These are phyloP conservation scores for Zymoseptoria ardabiliae DNA, from an alignment of 2,329 filamentous ascomycete species.

Conservation along the genomic window DNA sequence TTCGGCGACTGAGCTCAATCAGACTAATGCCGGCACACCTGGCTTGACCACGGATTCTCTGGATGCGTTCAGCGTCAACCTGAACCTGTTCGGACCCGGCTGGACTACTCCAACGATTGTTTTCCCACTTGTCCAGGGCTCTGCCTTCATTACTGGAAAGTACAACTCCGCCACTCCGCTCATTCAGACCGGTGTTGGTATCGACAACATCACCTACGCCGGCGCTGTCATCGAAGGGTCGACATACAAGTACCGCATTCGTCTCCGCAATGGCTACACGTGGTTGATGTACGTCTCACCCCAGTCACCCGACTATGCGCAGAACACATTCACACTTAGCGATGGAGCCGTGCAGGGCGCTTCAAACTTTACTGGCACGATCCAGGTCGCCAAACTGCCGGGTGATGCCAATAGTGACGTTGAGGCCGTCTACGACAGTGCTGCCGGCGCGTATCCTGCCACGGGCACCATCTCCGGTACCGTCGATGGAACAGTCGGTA, in stretches of 20 bases:
- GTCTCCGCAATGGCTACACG: constrained; percentile 58
- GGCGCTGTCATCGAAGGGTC: constrained; percentile 51
- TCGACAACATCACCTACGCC: constrained; percentile 53
- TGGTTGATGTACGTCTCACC: constrained; percentile 77
- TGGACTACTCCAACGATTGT: constrained; percentile 53
- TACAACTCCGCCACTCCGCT: constrained; percentile 62
- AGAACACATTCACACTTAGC: constrained; percentile 54
- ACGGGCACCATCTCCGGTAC: constrained; percentile 58
- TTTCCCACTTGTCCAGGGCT: constrained; percentile 82
- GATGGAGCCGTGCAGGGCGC: constrained; percentile 54
- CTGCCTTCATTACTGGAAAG: constrained; percentile 74
- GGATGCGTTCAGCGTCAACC: constrained; percentile 54
- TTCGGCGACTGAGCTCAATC: constrained; percentile 66
- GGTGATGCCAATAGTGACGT: constrained; percentile 37
- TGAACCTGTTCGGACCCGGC: constrained; percentile 53
- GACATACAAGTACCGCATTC: constrained; percentile 68
- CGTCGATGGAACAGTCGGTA: constrained; percentile 52
- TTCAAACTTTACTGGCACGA: constrained; percentile 62
- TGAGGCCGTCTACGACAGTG: constrained; percentile 65
- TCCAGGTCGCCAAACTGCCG: constrained; percentile 79
- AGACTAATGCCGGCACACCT: constrained; percentile 40
- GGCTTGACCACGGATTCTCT: constrained; percentile 46
- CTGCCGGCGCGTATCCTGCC: constrained; percentile 67
- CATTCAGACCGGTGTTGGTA: constrained; percentile 68
- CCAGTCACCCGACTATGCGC: constrained; percentile 42